Evolutionary conservation across 164 flowering plant species (phyloP).

Genomic region (Berberis thunbergii): DNA sequence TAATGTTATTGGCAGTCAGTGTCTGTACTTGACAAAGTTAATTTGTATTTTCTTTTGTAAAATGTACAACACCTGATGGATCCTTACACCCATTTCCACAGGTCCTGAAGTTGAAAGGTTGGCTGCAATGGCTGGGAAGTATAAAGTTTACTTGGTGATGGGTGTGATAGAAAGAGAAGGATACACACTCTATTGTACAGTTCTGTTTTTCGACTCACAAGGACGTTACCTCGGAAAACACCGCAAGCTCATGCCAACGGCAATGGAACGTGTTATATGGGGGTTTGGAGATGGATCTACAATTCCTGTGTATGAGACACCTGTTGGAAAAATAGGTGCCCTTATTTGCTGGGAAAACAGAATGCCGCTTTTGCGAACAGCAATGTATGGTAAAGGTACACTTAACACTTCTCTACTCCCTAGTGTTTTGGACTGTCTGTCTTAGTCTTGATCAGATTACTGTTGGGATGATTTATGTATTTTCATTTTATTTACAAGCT

Average conservation of each 20-base stretch:
- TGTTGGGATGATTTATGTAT: too few species aligned
- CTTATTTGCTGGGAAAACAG: slow-evolving; percentile 95
- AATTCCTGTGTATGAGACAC: slow-evolving; percentile 79
- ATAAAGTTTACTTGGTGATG: slow-evolving; percentile 76
- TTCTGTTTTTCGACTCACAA: slow-evolving; percentile 76
- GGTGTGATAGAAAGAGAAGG: slow-evolving; percentile 94
- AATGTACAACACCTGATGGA: background rate
- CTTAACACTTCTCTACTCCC: background rate
- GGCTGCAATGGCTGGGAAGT: slow-evolving; percentile 91
- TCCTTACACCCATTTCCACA: slow-evolving; percentile 9
- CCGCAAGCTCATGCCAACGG: slow-evolving; percentile 90
- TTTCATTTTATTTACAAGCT: too few species aligned
- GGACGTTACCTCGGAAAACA: slow-evolving; percentile 91
- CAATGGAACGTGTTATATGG: slow-evolving; percentile 83
- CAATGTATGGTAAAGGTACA: slow-evolving; percentile 89
- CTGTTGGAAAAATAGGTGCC: slow-evolving; percentile 84
- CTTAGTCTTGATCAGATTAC: too few species aligned
- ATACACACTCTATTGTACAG: slow-evolving; percentile 81
- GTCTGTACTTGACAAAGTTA: background rate
- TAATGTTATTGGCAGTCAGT: too few species aligned
- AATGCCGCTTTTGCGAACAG: slow-evolving; percentile 93
- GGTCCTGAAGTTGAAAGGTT: slow-evolving; percentile 87
- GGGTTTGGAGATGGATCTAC: slow-evolving; percentile 98
- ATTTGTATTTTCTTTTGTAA: background rate
- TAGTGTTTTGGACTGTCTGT: background rate